Percentiles rank a stretch among this genome's conserved stretches.
Evolutionary conservation across 176 grass and related monocot genomes (phyloP).

Genomic region (Aegilops tauschii): DNA sequence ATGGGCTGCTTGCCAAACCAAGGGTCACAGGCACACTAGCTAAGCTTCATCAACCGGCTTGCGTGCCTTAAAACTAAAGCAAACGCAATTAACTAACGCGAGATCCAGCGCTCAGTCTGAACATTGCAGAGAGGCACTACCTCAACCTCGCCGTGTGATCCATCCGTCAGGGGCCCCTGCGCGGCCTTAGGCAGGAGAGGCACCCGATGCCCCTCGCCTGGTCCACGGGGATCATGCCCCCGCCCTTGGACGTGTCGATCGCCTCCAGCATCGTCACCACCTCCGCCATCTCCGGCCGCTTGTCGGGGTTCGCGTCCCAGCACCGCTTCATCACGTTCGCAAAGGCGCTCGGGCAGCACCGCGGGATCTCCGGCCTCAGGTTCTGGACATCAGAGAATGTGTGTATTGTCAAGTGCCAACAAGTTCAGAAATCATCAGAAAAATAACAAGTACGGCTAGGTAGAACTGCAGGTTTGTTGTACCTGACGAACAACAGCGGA

Average conservation of each 20-base stretch:
- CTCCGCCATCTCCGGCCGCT: constrained; percentile 80
- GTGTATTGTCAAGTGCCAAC: background rate
- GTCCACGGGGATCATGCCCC: constrained; percentile 81
- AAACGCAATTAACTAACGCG: constrained; percentile 18
- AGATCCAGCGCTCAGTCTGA: constrained; percentile 11
- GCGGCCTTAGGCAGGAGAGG: constrained; percentile 58
- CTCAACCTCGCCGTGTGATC: background rate
- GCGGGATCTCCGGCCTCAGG: constrained; percentile 91
- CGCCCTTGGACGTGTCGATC: constrained; percentile 85
- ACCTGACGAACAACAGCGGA: constrained; percentile 98
- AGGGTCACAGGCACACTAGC: background rate
- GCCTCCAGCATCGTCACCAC: constrained; percentile 84
- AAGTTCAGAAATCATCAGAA: background rate
- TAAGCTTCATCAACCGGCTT: constrained; percentile 39
- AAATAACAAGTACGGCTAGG: background rate
- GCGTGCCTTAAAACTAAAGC: constrained; percentile 28
- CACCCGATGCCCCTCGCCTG: constrained; percentile 55
- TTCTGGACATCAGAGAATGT: constrained; percentile 38
- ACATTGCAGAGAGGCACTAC: background rate
- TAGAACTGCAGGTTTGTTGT: background rate
- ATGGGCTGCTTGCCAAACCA: background rate
- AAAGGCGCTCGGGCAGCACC: constrained; percentile 84
- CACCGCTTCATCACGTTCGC: constrained; percentile 86
- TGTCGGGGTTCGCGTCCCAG: constrained; percentile 89
- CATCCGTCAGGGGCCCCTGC: constrained; percentile 53